Conservation (phyloP, 2,329 filamentous ascomycete genomes). For the Colletotrichum tropicale region DNA sequence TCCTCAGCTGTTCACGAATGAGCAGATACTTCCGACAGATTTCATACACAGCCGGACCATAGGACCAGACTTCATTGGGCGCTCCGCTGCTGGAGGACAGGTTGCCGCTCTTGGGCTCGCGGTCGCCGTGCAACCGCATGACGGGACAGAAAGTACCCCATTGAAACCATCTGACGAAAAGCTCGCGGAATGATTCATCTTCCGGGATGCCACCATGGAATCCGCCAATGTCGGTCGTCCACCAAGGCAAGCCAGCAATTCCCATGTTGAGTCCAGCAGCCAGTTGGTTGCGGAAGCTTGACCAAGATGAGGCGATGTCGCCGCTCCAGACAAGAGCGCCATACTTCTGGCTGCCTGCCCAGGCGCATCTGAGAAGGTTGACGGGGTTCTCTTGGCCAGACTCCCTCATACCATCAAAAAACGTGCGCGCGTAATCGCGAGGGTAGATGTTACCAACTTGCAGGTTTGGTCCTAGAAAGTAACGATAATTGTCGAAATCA, state of each 20-base stretch:
- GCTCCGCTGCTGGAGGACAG: background rate
- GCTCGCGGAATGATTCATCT: conserved; percentile 61
- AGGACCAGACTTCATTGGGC: background rate
- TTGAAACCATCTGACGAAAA: conserved; percentile 72
- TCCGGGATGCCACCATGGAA: conserved; percentile 68
- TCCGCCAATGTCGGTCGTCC: conserved; percentile 74
- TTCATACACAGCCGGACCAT: background rate
- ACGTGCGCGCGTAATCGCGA: conserved; percentile 59
- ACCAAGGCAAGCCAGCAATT: conserved; percentile 68
- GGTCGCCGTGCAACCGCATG: conserved; percentile 69
- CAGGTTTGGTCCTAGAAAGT: conserved; percentile 45
- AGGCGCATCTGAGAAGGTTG: conserved; percentile 57
- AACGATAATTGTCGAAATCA: conserved; percentile 71
- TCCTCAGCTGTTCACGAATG: background rate
- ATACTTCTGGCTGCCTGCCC: conserved; percentile 62
- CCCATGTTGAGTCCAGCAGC: conserved; percentile 70
- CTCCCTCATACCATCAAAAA: conserved; percentile 62
- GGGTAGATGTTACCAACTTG: conserved; percentile 65
- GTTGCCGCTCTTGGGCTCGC: conserved; percentile 51
- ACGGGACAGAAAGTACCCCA: conserved; percentile 72
- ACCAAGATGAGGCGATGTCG: conserved; percentile 70
- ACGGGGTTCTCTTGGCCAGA: conserved; percentile 61
- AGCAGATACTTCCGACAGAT: background rate
- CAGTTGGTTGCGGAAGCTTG: conserved; percentile 62
- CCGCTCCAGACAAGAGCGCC: conserved; percentile 71